Evolutionary conservation across 78 protist genomes (phyloP), one percentile per base, ranked within the genome.

Genomic region (Diacronema lutheri): DNA sequence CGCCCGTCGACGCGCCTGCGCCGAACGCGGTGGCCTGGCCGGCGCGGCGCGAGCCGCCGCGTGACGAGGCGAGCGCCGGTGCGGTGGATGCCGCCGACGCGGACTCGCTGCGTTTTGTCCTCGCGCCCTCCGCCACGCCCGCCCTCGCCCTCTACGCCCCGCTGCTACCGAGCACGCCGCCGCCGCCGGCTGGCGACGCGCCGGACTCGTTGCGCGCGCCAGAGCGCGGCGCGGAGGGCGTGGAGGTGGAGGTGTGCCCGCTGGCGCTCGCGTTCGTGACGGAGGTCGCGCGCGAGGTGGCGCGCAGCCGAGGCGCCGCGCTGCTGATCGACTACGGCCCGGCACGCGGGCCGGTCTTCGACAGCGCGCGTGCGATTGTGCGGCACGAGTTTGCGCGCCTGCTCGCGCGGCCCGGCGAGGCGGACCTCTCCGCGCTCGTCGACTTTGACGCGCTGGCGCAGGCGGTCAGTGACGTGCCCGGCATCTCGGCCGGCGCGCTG

Each of bases 291-390:
- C 29, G 10, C 5, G 58, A 7, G 6, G 21, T 71, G 21, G 57
- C 37, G 7, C 26, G 4, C 12, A 1, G 1, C 12, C 37, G 79
- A 35, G 79, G 79, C 58, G 79, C 58, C 9, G 79, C 79, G 57
- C 79, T 71, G 13, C 16, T 71, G 21, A 71, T 71, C 50, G 79
- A 71, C 58, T 71, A 71, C 57, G 79, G 79, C 58, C 0, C 16
- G 23, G 79, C 50, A 7, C 3, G 41, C 79, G 31, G 10, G n/a
- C 10, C 37, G 0, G 50, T 56, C 25, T 0, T 13, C 9, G 58
- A 71, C 33, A 9, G 37, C 21, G n/a, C 41, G 58, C 46, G 79
- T 14, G 79, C 55, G 14, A 71, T 71, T 14, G 25, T 11, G n/a
- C 12, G 20, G 16, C 79, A 71, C 21, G 37, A 33, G 16, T 41